Base-by-base conservation (phyloP, 345 rosid species). In the Boechera retrofracta region DNA sequence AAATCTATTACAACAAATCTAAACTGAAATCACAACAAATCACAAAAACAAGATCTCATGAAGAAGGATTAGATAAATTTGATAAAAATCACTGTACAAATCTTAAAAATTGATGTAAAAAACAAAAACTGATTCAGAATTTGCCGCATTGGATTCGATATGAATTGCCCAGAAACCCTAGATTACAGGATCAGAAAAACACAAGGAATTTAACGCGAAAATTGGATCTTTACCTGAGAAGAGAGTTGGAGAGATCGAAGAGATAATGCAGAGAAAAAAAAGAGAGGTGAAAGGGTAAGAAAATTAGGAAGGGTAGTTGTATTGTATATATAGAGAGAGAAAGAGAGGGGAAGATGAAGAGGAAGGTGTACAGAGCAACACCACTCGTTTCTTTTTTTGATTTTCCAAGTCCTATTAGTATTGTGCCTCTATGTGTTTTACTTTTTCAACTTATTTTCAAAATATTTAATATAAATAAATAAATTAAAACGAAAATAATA, bases 151-250 rank as follows among this genome's bases (percentile, higher is more conserved):
- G 52, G 13, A 71, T 71, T 58, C 36, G 24, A 38, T 12, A 10
- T 62, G 0, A 61, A n/a, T 35, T 6, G 39, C 38, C 4, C 66
- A 66, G 41, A 64, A 44, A 53, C 75, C 70, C 64, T 62, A 69
- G 12, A 53, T 33, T 35, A 32, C 29, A 52, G 61, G 6, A 15
- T 15, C 10, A 13, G 63, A 31, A 57, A 28, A 31, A 57, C 35
- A 0, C 3, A 33, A 35, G 13, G 31, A 38, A 59, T 24, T 21
- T 11, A 29, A 16, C 0, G 63, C 67, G 64, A 10, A 15, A 31
- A 21, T 9, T 32, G 28, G 79, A 76, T 76, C 69, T 68, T 36
- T 35, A 76, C 79, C 79, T 61, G 74, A 51, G 47, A 41, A 41
- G 65, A 41, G 73, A 54, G 29, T 39, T 39, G 5, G 64, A 39